Evolutionary conservation across 164 flowering plant genomes (phyloP), one percentile per base, ranked within the genome.

Genomic region (Euptelea pleiosperma): DNA sequence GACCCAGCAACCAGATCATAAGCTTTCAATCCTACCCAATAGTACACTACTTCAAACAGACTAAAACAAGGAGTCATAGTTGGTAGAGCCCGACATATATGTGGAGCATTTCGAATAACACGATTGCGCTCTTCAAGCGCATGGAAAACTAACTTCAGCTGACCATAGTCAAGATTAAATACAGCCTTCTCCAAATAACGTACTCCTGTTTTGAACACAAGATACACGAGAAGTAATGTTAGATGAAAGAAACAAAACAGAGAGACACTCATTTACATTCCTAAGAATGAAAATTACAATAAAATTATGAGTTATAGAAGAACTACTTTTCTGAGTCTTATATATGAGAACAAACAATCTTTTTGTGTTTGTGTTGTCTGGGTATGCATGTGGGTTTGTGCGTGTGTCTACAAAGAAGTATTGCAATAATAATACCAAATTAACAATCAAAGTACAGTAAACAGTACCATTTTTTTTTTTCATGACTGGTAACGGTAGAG

Each of bases 1-100:
- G 60, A 40, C 37, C 65, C 70, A 44, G 70, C 70, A 45, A 66
- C 65, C 48, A 66, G 43, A 55, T 66, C 70, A 60, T 66, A 60
- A 24, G 52, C 50, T 35, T 66, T 66, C 70, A 66, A 54, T 24
- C 70, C 70, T 8, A 52, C 34, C 70, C 70, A 66, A 50, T 66
- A 66, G 65, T 66, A 66, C 6, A 61, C 49, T 22, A 66, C 70
- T 29, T 66, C 65, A 45, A 66, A 66, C 70, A 65, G 60, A 24
- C 60, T 60, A 55, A 53, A 66, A 54, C 70, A 66, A 6, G 70
- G 70, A 29, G 65, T 66, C 70, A 66, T 60, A 16, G 60, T 60
- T 40, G 70, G 65, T 39, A 66, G 37, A 22, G 70, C 25, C 40
- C 45, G 70, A 26, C 60, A 66, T 47, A 66, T 54, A 37, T 66